Evolutionary conservation across 2,329 filamentous ascomycete species (phyloP), one percentile per base, ranked within the genome.

Genomic region (Penicillium sp.): DNA sequence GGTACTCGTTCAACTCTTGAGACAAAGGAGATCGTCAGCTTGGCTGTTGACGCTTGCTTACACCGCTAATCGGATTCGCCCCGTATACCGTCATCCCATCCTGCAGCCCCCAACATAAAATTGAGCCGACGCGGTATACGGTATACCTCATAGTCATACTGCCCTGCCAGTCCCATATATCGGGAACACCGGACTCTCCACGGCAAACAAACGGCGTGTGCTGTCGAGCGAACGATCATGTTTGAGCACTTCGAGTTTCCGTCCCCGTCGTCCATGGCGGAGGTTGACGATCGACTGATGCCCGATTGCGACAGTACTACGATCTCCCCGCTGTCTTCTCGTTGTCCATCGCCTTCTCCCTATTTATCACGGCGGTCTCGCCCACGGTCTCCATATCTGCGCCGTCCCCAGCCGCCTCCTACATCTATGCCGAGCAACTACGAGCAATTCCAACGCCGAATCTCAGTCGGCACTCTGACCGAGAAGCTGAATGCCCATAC

Each of bases 341-440:
- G 72, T 21, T 75, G 72, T 60, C 71, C 73, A 2, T 76, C 72
- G n/a, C 73, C 73, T n/a, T 67, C 68, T n/a, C 61, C 61, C 56
- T 52, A 46, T 47, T 62, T 66, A n/a, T 64, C 67, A 46, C 69
- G 69, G 20, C 66, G 68, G 40, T 63, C 62, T 14, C 69, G 66
- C 33, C 66, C 69, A 2, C 69, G 69, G 40, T 52, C 57, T 55
- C 69, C 70, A 18, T 67, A 66, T 21, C 66, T 68, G 53, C 69
- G 67, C 59, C 68, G 68, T 38, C 66, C 65, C 21, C 71, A 69
- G n/a, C 50, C 52, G 21, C 70, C 72, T 20, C 74, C 74, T 9
- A 75, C 74, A 16, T 79, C 65, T 40, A 80, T 61, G 62, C 76
- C 63, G 70, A 74, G 72, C 70, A 77, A 42, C 45, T 73, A 75